phyloP scores from a whole-genome alignment of 2,329 filamentous ascomycete species.

The Paraconiothyrium brasiliense region DNA sequence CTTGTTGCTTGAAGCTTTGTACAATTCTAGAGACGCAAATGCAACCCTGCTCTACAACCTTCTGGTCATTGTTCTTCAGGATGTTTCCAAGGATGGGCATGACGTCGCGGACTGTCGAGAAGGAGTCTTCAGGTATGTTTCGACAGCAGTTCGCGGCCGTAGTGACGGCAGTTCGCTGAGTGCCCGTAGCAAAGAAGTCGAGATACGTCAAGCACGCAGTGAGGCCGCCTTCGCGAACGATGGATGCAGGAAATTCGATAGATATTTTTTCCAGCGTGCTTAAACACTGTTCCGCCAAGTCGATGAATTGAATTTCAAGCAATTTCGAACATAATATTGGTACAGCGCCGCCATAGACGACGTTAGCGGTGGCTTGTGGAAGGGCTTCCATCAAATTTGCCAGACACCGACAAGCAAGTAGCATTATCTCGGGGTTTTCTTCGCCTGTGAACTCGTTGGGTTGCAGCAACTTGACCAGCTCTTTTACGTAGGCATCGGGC shows the following conservation, averaged over 20 bases:
- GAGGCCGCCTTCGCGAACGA: conserved; percentile 93
- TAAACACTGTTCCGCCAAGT: conserved; percentile 93
- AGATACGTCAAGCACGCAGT: conserved; percentile 96
- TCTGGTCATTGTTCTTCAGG: conserved; percentile 89
- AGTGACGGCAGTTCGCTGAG: conserved; percentile 94
- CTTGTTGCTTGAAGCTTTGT: conserved; percentile 92
- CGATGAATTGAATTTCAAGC: conserved; percentile 95
- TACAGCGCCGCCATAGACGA: conserved; percentile 96
- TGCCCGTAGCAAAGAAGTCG: conserved; percentile 97
- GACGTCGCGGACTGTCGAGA: conserved; percentile 88
- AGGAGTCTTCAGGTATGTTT: conserved; percentile 94
- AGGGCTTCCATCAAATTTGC: conserved; percentile 98
- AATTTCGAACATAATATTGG: conserved; percentile 94
- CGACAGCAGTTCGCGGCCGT: conserved; percentile 98
- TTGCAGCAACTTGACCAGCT: conserved; percentile 91
- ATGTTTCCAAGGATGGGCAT: conserved; percentile 96
- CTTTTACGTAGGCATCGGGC: conserved; percentile 93
- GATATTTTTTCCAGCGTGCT: conserved; percentile 98
- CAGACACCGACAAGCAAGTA: conserved; percentile 92
- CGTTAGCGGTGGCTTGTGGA: conserved; percentile 89
- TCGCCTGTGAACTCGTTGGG: conserved; percentile 82
- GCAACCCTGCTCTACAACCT: conserved; percentile 95
- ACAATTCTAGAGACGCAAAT: conserved; percentile 95
- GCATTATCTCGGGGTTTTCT: conserved; percentile 96
- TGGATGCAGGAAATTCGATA: conserved; percentile 91